These are phyloP conservation scores for Podaxis sp. DNA, from an alignment of 768 basidiomycete genomes.

Conservation along the genomic window DNA sequence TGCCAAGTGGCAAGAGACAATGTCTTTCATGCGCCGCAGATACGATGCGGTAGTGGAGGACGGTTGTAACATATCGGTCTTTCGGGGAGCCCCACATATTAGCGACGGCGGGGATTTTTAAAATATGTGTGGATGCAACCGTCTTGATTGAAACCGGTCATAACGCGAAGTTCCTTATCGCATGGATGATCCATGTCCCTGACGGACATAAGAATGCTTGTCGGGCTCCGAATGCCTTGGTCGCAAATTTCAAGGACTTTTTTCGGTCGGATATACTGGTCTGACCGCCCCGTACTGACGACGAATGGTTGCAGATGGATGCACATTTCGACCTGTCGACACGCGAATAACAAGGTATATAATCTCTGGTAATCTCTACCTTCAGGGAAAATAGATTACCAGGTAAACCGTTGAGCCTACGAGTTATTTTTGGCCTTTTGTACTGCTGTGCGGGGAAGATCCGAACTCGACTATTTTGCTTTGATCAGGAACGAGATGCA, in stretches of 20 bases:
- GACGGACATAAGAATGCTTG: not conserved
- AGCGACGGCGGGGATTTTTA: too few species aligned
- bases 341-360: not conserved
- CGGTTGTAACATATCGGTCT: too few species aligned
- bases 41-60: too few species aligned
- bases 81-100: too few species aligned
- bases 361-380: too few species aligned
- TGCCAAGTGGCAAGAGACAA: too few species aligned
- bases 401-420: not conserved
- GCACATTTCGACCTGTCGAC: not conserved
- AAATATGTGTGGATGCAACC: not conserved
- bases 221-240: not conserved
- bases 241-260: not conserved
- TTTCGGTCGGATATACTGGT: not conserved
- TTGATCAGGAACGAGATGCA: constrained; percentile 3
- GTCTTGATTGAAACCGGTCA: not conserved
- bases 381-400: not conserved
- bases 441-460: not conserved
- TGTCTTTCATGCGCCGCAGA: too few species aligned
- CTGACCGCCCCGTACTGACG: not conserved
- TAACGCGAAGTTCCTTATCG: not conserved
- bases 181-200: not conserved
- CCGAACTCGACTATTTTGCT: not conserved
- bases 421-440: not conserved
- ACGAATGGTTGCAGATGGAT: not conserved